Evolutionary conservation across 345 rosid species (phyloP).

Genomic region (Citrus medica): DNA sequence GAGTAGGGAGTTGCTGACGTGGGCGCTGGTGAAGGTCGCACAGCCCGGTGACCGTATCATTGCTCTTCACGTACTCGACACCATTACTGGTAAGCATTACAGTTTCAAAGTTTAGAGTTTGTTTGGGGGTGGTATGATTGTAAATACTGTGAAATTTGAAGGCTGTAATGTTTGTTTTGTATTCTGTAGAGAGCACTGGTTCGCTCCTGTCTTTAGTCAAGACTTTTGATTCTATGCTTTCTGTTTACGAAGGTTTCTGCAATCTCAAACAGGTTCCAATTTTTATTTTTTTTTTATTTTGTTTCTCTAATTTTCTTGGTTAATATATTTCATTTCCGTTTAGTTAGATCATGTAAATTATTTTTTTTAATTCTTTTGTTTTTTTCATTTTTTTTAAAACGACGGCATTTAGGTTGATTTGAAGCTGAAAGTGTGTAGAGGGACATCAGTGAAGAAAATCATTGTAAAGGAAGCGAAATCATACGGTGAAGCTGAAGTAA

Average conservation of each 20-base stretch:
- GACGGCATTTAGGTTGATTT: conserved; percentile 64
- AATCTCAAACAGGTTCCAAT: conserved; percentile 71
- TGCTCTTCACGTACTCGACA: conserved; percentile 83
- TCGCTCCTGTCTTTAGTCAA: conserved; percentile 70
- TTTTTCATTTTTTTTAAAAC: background rate
- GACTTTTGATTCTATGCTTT: conserved; percentile 73
- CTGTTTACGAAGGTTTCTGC: conserved; percentile 95
- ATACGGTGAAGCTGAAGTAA: conserved; percentile 49
- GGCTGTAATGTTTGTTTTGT: background rate
- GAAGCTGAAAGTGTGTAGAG: conserved; percentile 84
- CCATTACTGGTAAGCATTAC: conserved; percentile 29
- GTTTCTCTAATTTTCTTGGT: too few species aligned
- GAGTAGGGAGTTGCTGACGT: conserved; percentile 78
- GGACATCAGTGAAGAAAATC: conserved; percentile 57
- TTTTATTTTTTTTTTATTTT: background rate
- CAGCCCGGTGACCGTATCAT: conserved; percentile 77
- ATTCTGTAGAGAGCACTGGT: conserved; percentile 53
- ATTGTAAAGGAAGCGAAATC: conserved; percentile 75
- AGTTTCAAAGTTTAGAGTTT: background rate
- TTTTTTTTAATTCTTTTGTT: background rate
- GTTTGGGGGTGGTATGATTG: background rate
- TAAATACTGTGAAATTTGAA: background rate
- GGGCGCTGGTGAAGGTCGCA: conserved; percentile 82
- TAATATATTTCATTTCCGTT: background rate
- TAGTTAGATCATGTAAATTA: background rate